A percentile compares a stretch with the other conserved stretches of the same genome.
Conservation (phyloP, 2,329 filamentous ascomycete species). For the Colletotrichum trifolii region DNA sequence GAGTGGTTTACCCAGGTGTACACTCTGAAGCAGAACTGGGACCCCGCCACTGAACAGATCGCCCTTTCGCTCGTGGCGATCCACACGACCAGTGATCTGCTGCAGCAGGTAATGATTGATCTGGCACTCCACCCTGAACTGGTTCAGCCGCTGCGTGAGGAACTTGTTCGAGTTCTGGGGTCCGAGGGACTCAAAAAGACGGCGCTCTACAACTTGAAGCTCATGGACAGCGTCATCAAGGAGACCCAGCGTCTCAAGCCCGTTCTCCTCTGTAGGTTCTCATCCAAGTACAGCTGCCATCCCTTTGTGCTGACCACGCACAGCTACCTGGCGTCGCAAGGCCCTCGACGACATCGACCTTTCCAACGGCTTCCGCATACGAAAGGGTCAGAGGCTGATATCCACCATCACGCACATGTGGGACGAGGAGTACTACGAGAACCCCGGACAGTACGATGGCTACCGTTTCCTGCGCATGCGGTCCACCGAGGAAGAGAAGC, state of each 20-base stretch:
- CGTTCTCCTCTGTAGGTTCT: conserved; percentile 32
- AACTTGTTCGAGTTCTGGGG: conserved; percentile 38
- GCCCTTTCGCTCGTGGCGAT: conserved; percentile 40
- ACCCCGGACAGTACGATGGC: conserved; percentile 38
- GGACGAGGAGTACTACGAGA: conserved; percentile 36
- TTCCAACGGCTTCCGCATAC: conserved; percentile 37
- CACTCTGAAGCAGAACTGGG: conserved; percentile 9
- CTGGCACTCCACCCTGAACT: conserved; percentile 39
- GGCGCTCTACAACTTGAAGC: conserved; percentile 39
- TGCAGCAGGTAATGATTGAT: conserved; percentile 38
- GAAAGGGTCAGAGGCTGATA: conserved; percentile 38
- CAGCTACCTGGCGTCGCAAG: conserved; percentile 31
- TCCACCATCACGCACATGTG: conserved; percentile 38
- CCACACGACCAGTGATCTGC: conserved; percentile 40
- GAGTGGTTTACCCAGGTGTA: conserved; percentile 37
- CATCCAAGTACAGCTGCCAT: background rate
- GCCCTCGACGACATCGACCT: conserved; percentile 36
- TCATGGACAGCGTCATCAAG: conserved; percentile 43
- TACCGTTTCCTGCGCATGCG: conserved; percentile 38
- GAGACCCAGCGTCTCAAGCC: conserved; percentile 42
- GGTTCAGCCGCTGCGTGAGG: conserved; percentile 39
- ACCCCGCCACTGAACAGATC: conserved; percentile 36
- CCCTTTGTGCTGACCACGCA: background rate
- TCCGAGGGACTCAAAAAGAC: conserved; percentile 38
- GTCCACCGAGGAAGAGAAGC: conserved; percentile 38